These are phyloP conservation scores for Lagerstroemia speciosa DNA, from an alignment of 345 rosid species.

Conservation along the genomic window DNA sequence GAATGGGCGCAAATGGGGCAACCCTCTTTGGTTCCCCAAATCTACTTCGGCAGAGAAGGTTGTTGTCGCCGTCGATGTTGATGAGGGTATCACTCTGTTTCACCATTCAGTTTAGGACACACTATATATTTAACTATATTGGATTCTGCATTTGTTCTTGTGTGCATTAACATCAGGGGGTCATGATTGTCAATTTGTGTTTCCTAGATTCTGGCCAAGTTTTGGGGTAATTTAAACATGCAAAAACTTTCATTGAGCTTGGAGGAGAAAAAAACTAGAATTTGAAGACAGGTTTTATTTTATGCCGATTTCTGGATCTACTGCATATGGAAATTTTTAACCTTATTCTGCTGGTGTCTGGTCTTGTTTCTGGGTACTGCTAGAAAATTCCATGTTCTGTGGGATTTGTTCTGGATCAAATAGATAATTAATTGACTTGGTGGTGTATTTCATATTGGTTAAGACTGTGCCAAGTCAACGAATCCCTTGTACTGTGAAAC, in stretches of 20 bases:
- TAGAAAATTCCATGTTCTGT: neutral
- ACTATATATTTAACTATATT: neutral
- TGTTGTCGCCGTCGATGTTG: constrained; percentile 89
- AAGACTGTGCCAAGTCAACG: neutral
- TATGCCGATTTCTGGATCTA: neutral
- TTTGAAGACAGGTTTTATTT: neutral
- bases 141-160: neutral
- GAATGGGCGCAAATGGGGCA: constrained; percentile 39
- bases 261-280: neutral
- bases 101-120: neutral
- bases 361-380: neutral
- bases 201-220: neutral
- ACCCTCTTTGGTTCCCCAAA: constrained; percentile 30
- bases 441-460: neutral
- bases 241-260: neutral
- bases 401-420: neutral
- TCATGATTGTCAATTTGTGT: neutral
- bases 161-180: neutral
- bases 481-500: neutral
- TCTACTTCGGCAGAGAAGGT: constrained; percentile 36
- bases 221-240: neutral
- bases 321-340: neutral
- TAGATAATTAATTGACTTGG: neutral
- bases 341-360: neutral
- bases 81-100: constrained; percentile 52